A percentile compares a stretch with the other conserved stretches of the same genome.
Evolutionary conservation across 345 rosid species (phyloP).

Genomic region (Microthlaspi erraticum): DNA sequence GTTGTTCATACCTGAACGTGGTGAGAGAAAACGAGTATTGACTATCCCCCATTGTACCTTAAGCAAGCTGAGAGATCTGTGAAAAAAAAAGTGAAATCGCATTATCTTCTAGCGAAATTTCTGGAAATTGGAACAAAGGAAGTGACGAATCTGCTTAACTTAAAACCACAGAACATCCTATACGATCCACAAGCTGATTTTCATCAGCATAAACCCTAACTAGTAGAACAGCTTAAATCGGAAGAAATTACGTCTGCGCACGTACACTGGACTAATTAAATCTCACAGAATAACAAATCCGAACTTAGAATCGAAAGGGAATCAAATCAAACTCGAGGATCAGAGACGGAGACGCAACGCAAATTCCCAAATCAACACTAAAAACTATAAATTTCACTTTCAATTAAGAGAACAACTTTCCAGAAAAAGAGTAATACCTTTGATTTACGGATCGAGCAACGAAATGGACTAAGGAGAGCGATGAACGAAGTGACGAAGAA

Average conservation of each 20-base stretch:
- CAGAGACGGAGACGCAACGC: neutral
- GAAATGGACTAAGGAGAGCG: conserved; percentile 12
- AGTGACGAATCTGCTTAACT: conserved; percentile 17
- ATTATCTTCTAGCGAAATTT: neutral
- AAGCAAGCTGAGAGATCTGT: conserved; percentile 20
- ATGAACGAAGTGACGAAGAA: conserved; percentile 15
- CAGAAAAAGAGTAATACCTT: conserved; percentile 11
- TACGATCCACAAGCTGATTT: neutral
- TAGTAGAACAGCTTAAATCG: neutral
- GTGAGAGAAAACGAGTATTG: conserved; percentile 97
- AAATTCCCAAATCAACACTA: neutral
- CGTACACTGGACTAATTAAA: conserved; percentile 6
- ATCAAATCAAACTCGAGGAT: conserved; percentile 14
- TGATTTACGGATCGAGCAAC: conserved; percentile 25
- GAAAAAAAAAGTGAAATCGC: neutral
- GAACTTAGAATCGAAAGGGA: neutral
- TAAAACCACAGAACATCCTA: neutral
- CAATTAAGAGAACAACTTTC: neutral
- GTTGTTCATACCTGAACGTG: conserved; percentile 70
- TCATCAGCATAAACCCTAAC: neutral
- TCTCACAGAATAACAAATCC: neutral
- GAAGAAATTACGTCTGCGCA: neutral
- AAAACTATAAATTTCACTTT: neutral
- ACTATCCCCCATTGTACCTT: conserved; percentile 80
- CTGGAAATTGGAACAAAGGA: neutral